phyloP scores from a whole-genome alignment of 306 rosid species.

The Quercus suber region DNA sequence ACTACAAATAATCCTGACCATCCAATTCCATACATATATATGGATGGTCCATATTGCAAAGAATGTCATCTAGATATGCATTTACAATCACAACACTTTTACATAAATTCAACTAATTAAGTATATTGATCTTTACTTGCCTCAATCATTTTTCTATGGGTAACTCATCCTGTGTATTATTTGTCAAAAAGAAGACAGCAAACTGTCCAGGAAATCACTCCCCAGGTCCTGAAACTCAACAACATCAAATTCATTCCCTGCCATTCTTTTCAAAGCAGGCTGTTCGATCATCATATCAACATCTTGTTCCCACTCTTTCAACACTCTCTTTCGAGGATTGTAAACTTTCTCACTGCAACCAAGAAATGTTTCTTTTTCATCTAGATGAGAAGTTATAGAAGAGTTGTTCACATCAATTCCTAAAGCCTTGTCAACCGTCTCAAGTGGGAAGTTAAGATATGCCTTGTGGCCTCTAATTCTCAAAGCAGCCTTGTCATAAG shows the following conservation, averaged over 20 bases:
- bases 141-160: background rate
- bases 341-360: constrained; percentile 6
- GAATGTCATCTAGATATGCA: background rate
- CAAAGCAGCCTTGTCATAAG: constrained; percentile 94
- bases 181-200: constrained; percentile 60
- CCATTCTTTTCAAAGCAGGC: constrained; percentile 38
- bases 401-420: constrained; percentile 14
- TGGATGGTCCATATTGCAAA: background rate
- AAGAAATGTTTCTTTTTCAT: background rate
- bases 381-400: background rate
- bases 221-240: constrained; percentile 83
- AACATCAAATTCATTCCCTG: constrained; percentile 39
- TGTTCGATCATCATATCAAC: constrained; percentile 28
- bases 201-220: constrained; percentile 75
- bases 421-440: constrained; percentile 47
- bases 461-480: constrained; percentile 85
- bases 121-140: background rate
- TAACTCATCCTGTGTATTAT: background rate
- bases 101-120: background rate
- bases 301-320: constrained; percentile 38
- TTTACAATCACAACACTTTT: background rate
- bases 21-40: background rate
- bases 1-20: background rate
- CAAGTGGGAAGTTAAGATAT: constrained; percentile 70
- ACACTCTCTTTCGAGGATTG: constrained; percentile 35